These are phyloP conservation scores for Bryoerythrophyllum caledonicum DNA, from an alignment of 225 moss, liverwort and hornwort genomes.

Conservation along the genomic window DNA sequence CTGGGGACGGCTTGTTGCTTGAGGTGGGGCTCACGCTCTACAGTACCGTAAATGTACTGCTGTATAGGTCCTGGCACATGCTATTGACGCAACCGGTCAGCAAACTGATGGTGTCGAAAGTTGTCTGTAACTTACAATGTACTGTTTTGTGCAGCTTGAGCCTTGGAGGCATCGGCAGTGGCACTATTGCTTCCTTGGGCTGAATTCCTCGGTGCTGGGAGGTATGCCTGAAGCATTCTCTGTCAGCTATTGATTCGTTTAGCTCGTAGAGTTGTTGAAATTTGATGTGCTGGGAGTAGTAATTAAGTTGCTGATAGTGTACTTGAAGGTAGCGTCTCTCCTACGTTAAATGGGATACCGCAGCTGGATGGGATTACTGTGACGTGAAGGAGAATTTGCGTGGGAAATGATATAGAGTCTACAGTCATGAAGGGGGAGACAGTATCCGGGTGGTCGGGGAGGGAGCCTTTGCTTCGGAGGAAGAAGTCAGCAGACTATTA, in stretches of 20 bases:
- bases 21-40: slow-evolving; percentile 29
- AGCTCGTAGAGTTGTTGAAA: slow-evolving; percentile 19
- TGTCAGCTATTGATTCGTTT: slow-evolving; percentile 11
- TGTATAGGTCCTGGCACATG: slow-evolving; percentile 6
- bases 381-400: slow-evolving; percentile 30
- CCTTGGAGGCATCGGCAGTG: neutral
- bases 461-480: slow-evolving; percentile 23
- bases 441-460: slow-evolving; percentile 15
- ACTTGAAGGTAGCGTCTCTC: slow-evolving; percentile 23
- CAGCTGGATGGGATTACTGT: slow-evolving; percentile 24
- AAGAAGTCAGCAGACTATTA: slow-evolving; percentile 34
- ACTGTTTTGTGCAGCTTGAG: slow-evolving; percentile 14
- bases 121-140: slow-evolving; percentile 15
- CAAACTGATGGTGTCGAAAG: slow-evolving; percentile 17
- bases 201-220: slow-evolving; percentile 7
- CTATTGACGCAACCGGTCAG: slow-evolving; percentile 18
- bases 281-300: neutral
- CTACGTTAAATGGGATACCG: slow-evolving; percentile 18
- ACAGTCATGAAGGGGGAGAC: slow-evolving; percentile 31
- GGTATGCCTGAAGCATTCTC: neutral
- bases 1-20: neutral
- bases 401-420: slow-evolving; percentile 26
- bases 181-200: slow-evolving; percentile 22
- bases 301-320: slow-evolving; percentile 23
- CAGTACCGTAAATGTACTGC: neutral